These are phyloP conservation scores for Ogataea paraovalis DNA, from an alignment of 805 yeast genomes.

Conservation along the genomic window DNA sequence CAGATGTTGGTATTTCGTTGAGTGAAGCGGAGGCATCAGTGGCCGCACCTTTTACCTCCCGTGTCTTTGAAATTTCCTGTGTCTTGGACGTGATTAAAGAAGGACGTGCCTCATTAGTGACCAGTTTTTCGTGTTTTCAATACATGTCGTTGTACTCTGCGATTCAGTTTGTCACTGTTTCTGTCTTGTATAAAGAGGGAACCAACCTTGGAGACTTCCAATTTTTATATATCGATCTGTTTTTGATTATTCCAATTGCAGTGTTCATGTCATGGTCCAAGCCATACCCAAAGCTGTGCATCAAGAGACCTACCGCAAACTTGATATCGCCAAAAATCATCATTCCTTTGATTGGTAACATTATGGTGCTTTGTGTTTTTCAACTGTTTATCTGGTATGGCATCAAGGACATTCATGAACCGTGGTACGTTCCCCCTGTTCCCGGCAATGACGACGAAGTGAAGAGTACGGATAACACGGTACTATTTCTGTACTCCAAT, in stretches of 20 bases:
- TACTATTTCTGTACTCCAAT: slow-evolving; percentile 73
- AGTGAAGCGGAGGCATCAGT: slow-evolving; percentile 98
- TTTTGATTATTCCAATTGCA: slow-evolving; percentile 89
- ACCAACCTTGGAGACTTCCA: slow-evolving; percentile 96
- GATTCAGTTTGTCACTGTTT: slow-evolving; percentile 86
- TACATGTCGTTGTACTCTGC: slow-evolving; percentile 97
- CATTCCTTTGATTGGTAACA: slow-evolving; percentile 77
- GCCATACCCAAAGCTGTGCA: slow-evolving; percentile 57
- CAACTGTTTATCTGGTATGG: slow-evolving; percentile 66
- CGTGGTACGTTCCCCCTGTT: slow-evolving; percentile 79
- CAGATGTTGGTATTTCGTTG: slow-evolving; percentile 93
- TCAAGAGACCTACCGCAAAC: slow-evolving; percentile 90
- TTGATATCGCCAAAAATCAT: slow-evolving; percentile 84
- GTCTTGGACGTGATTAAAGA: slow-evolving; percentile 87
- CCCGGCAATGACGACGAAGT: slow-evolving; percentile 83
- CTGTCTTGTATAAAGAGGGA: slow-evolving; percentile 81
- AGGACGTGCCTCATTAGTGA: slow-evolving; percentile 92
- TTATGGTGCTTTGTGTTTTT: slow-evolving; percentile 55
- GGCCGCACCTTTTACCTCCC: slow-evolving; percentile 96
- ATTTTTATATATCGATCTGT: slow-evolving; percentile 87
- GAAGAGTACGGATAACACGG: slow-evolving; percentile 84
- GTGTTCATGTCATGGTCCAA: slow-evolving; percentile 97
- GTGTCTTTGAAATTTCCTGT: slow-evolving; percentile 87
- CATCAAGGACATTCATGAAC: slow-evolving; percentile 41
- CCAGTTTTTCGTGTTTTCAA: slow-evolving; percentile 95